These are phyloP conservation scores for Eimeria sp. DNA, from an alignment of 169 alveolate species.

Conservation along the genomic window DNA sequence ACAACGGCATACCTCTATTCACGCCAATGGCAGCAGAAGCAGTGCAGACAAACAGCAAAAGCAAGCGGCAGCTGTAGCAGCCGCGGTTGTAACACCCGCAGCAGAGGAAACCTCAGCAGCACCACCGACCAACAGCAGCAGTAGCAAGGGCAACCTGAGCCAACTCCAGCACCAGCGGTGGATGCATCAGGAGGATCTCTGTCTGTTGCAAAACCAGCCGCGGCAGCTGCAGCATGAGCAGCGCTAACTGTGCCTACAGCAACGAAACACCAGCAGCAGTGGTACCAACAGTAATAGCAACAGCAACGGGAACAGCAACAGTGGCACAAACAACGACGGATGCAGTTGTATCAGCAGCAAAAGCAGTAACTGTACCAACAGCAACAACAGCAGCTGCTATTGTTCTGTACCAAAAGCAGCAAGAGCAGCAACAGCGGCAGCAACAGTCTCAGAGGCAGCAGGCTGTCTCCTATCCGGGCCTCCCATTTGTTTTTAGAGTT, in stretches of 20 bases:
- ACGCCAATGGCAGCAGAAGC: too few relatives aligned
- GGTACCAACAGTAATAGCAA: neutral
- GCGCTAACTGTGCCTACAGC: neutral
- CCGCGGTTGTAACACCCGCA: too few relatives aligned
- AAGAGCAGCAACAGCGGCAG: neutral
- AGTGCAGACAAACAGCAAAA: too few relatives aligned
- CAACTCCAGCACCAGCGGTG: neutral
- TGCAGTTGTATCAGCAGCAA: neutral
- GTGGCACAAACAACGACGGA: neutral
- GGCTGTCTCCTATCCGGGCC: too few relatives aligned
- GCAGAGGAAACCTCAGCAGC: neutral
- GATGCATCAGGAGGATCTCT: neutral
- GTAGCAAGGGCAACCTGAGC: too few relatives aligned
- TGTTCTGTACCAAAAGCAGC: neutral
- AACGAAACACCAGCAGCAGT: neutral
- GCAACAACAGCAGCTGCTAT: neutral
- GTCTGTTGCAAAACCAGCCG: neutral
- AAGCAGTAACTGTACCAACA: neutral
- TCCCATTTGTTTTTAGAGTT: neutral
- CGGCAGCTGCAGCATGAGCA: neutral
- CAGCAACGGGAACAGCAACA: neutral
- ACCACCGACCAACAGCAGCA: too few relatives aligned
- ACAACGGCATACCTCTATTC: too few relatives aligned
- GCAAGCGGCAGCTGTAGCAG: too few relatives aligned
- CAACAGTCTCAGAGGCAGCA: neutral